Percentiles rank a stretch among this genome's conserved stretches.
Conservation (phyloP, 2,329 filamentous ascomycete genomes). For the Scedosporium boydii region DNA sequence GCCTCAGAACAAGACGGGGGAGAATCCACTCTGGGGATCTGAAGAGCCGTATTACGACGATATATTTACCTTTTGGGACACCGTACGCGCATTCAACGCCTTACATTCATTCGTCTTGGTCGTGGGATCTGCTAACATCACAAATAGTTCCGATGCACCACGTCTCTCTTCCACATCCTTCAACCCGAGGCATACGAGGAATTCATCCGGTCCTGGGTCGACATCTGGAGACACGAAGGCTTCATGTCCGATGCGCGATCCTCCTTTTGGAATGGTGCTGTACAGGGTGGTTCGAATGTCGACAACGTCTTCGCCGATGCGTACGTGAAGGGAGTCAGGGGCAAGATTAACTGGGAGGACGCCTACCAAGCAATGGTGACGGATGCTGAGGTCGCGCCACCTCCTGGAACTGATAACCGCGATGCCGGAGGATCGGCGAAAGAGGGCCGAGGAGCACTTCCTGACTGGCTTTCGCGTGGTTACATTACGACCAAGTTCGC, state of each 20-base stretch:
- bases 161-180: slow-evolving; percentile 54
- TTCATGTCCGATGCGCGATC: slow-evolving; percentile 58
- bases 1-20: slow-evolving; percentile 60
- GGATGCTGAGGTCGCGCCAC: slow-evolving; percentile 54
- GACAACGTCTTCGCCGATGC: slow-evolving; percentile 67
- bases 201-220: slow-evolving; percentile 56
- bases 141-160: slow-evolving; percentile 50
- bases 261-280: slow-evolving; percentile 59
- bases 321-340: slow-evolving; percentile 57
- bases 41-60: slow-evolving; percentile 63
- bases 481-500: slow-evolving; percentile 55
- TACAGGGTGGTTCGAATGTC: slow-evolving; percentile 60
- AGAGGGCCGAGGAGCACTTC: slow-evolving; percentile 58
- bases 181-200: slow-evolving; percentile 55
- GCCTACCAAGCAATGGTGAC: slow-evolving; percentile 55
- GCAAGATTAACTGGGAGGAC: slow-evolving; percentile 53
- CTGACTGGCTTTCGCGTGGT: slow-evolving; percentile 56
- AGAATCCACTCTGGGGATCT: slow-evolving; percentile 58
- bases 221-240: slow-evolving; percentile 56
- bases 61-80: slow-evolving; percentile 60
- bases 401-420: slow-evolving; percentile 47
- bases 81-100: slow-evolving; percentile 10
- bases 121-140: background rate
- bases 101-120: background rate
- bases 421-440: slow-evolving; percentile 53